A percentile compares a stretch with the other conserved stretches of the same genome.
These are phyloP conservation scores for Tulasnella sp. DNA, from an alignment of 768 basidiomycete genomes.

Conservation along the genomic window DNA sequence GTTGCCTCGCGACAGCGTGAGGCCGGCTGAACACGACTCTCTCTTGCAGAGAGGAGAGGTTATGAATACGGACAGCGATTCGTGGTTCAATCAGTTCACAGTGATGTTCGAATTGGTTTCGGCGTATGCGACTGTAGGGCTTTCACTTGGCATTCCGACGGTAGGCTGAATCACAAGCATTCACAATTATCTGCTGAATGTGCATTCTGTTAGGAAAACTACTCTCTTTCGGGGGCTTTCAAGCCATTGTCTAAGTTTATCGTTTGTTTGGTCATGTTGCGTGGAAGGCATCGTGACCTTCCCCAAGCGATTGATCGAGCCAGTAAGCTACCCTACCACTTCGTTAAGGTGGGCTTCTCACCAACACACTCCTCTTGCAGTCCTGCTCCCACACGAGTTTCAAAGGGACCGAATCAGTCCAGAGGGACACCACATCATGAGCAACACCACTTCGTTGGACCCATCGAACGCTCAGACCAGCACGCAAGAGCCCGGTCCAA, in stretches of 20 bases:
- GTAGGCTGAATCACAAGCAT: constrained; percentile 38
- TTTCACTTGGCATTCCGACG: constrained; percentile 72
- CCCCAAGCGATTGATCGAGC: constrained; percentile 86
- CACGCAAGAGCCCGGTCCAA: background rate
- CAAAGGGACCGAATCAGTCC: background rate
- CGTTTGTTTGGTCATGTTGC: constrained; percentile 81
- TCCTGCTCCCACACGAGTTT: constrained; percentile 4
- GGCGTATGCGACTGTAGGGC: constrained; percentile 81
- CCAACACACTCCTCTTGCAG: background rate
- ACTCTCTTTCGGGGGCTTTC: constrained; percentile 72
- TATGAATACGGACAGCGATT: background rate
- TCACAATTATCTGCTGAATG: background rate
- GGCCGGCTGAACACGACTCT: background rate
- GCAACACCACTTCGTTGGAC: background rate
- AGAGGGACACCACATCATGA: background rate
- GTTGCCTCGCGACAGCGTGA: background rate
- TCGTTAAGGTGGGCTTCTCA: background rate
- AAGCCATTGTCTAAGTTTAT: constrained; percentile 80
- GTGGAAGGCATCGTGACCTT: constrained; percentile 83
- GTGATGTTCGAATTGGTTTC: constrained; percentile 73
- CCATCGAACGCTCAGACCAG: background rate
- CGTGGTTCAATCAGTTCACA: constrained; percentile 8
- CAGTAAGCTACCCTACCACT: background rate
- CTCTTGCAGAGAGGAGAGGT: background rate
- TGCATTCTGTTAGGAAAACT: constrained; percentile 53